Evolutionary conservation across 176 grass and related monocot species (phyloP), one percentile per base, ranked within the genome.

Genomic region (Cocos nucifera): DNA sequence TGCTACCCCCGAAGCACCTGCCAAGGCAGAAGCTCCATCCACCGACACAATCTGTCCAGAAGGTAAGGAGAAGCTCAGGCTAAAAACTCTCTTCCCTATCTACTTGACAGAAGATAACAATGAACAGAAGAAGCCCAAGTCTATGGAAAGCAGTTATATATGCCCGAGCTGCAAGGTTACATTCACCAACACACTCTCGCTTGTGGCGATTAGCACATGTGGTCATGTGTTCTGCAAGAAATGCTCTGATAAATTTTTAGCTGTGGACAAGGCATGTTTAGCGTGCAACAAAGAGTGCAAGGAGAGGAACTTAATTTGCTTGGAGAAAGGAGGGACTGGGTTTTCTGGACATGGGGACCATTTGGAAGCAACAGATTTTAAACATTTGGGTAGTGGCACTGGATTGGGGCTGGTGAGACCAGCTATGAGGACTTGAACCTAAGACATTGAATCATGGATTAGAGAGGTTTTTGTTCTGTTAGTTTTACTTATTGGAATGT

Each of bases 191-290:
- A 86, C 88, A 12, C 76, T 92, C 60, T 69, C 88, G 12, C 79
- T 98, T 7, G 85, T 92, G 51, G 82, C 50, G 0, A 44, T 98
- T 49, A 98, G 67, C 81, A 89, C 84, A 9, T 98, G 94, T 17
- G 94, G 94, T 18, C 88, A 98, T 65, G 88, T 98, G 30, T 98
- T 93, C 56, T 98, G 94, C 77, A 98, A 92, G 76, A 93, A 98
- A 75, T 98, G 94, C 23, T 81, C 76, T 0, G 76, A 98, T 67
- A 98, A 98, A 56, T 98, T 98, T 68, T 32, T 98, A 25, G 80
- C 83, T 22, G 68, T 69, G 3, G 94, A 93, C 79, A 85, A 82
- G 73, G 74, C 77, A 17, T 93, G 94, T 53, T 74, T 93, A 28
- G 64, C 70, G 32, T 98, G 94, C 82, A 89, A 71, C 30, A 92